Conservation (phyloP, 1,284 basidiomycete genomes). For the Vanrija humicola region DNA sequence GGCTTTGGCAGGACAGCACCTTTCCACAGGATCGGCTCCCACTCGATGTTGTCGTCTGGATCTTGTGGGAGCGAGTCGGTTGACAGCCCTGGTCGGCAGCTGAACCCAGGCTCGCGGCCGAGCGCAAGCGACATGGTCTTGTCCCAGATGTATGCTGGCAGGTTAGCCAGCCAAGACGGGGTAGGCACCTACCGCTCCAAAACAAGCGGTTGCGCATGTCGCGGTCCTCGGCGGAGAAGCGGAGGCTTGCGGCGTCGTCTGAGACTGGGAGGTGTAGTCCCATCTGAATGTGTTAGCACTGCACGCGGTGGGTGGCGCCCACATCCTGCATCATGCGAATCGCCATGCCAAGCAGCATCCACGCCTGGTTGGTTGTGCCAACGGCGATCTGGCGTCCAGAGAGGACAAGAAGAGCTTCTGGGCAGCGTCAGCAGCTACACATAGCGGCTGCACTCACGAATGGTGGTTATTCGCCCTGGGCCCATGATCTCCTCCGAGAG, state of each 20-base stretch:
- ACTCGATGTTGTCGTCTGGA: slow-evolving; percentile 5
- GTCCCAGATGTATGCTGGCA: slow-evolving; percentile 16
- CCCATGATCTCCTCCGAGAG: slow-evolving; percentile 13
- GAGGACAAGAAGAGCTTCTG: slow-evolving; percentile 12
- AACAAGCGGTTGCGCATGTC: slow-evolving; percentile 13
- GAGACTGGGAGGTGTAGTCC: slow-evolving; percentile 11
- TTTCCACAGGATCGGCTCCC: background rate
- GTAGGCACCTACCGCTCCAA: background rate
- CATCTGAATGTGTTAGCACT: background rate
- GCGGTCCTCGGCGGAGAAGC: slow-evolving; percentile 10
- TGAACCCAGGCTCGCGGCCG: slow-evolving; percentile 13
- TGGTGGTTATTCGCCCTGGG: slow-evolving; percentile 4
- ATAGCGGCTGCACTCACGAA: background rate
- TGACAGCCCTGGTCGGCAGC: slow-evolving; percentile 3
- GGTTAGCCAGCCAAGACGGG: no score
- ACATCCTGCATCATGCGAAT: slow-evolving; percentile 27
- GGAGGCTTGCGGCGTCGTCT: slow-evolving; percentile 1
- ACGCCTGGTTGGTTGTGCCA: slow-evolving; percentile 12
- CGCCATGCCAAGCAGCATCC: slow-evolving; percentile 17
- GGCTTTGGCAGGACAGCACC: background rate
- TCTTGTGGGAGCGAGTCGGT: slow-evolving; percentile 7
- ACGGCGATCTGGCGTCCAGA: slow-evolving; percentile 8
- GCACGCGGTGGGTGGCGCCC: background rate
- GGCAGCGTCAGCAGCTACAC: background rate
- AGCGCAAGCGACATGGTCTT: slow-evolving; percentile 13